Conservation (phyloP, 2,329 filamentous ascomycete genomes). For the Bipolaris cookei region DNA sequence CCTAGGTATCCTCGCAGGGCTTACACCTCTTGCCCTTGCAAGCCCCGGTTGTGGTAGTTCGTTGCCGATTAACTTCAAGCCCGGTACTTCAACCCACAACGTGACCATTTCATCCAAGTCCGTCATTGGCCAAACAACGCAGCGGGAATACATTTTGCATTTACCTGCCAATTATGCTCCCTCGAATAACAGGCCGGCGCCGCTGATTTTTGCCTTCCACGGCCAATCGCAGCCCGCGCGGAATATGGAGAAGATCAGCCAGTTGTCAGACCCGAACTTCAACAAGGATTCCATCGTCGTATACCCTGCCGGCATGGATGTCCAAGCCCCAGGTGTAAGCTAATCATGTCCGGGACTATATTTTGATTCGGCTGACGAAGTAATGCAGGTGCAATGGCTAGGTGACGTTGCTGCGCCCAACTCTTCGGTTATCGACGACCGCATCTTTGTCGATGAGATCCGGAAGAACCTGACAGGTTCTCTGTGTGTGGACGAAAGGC, state of each 20-base stretch:
- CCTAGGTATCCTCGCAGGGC: background rate
- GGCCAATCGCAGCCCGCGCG: constrained; percentile 27
- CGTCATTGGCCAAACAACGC: constrained; percentile 21
- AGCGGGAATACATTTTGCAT: constrained; percentile 26
- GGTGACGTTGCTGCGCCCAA: constrained; percentile 48
- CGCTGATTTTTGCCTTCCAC: constrained; percentile 31
- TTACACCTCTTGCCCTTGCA: constrained; percentile 3
- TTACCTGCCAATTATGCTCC: constrained; percentile 22
- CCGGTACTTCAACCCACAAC: constrained; percentile 27
- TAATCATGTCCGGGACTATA: background rate
- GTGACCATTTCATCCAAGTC: constrained; percentile 27
- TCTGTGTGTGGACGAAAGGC: constrained; percentile 54
- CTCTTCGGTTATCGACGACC: constrained; percentile 49
- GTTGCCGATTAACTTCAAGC: constrained; percentile 18
- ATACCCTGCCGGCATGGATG: constrained; percentile 31
- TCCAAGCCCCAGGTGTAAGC: constrained; percentile 27
- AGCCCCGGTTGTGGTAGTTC: constrained; percentile 24
- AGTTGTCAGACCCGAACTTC: constrained; percentile 27
- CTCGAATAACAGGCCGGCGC: constrained; percentile 20
- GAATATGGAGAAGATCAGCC: constrained; percentile 29
- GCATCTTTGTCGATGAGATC: constrained; percentile 53
- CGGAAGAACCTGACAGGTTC: constrained; percentile 44
- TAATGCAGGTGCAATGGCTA: constrained; percentile 45
- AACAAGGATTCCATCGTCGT: constrained; percentile 28
- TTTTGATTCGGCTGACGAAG: background rate